These are phyloP conservation scores for Sugiyamaella chiloensis DNA, from an alignment of 805 yeast genomes.

Conservation along the genomic window DNA sequence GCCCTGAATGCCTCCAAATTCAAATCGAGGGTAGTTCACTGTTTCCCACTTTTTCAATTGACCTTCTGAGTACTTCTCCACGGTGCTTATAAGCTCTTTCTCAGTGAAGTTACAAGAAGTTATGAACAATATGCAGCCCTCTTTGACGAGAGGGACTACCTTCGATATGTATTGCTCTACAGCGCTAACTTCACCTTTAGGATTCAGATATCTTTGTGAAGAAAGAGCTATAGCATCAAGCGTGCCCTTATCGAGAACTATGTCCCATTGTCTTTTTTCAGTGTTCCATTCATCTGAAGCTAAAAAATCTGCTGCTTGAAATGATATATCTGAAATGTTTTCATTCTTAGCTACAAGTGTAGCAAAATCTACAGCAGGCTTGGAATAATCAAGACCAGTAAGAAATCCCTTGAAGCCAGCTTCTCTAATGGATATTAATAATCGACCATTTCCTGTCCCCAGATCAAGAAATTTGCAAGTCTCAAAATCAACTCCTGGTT, in stretches of 20 bases:
- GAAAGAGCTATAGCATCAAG: slow-evolving; percentile 93
- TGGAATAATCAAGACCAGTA: slow-evolving; percentile 84
- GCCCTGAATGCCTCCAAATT: slow-evolving; percentile 88
- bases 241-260: slow-evolving; percentile 91
- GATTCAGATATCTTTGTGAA: slow-evolving; percentile 44
- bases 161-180: slow-evolving; percentile 55
- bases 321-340: slow-evolving; percentile 38
- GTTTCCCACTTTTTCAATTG: slow-evolving; percentile 57
- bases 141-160: slow-evolving; percentile 53
- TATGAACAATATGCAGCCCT: slow-evolving; percentile 60
- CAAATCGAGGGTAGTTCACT: slow-evolving; percentile 74
- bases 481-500: slow-evolving; percentile 28
- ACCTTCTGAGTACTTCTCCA: slow-evolving; percentile 42
- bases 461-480: slow-evolving; percentile 59
- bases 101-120: slow-evolving; percentile 95
- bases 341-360: slow-evolving; percentile 34
- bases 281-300: slow-evolving; percentile 37
- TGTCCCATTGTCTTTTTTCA: slow-evolving; percentile 50
- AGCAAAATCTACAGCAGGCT: slow-evolving; percentile 76
- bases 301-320: slow-evolving; percentile 70
- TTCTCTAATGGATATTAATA: slow-evolving; percentile 71
- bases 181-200: slow-evolving; percentile 32
- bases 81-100: slow-evolving; percentile 58
- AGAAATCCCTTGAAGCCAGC: slow-evolving; percentile 53
- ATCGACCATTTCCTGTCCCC: slow-evolving; percentile 96